These are phyloP conservation scores for Salix brachista DNA, from an alignment of 345 rosid genomes.

Conservation along the genomic window DNA sequence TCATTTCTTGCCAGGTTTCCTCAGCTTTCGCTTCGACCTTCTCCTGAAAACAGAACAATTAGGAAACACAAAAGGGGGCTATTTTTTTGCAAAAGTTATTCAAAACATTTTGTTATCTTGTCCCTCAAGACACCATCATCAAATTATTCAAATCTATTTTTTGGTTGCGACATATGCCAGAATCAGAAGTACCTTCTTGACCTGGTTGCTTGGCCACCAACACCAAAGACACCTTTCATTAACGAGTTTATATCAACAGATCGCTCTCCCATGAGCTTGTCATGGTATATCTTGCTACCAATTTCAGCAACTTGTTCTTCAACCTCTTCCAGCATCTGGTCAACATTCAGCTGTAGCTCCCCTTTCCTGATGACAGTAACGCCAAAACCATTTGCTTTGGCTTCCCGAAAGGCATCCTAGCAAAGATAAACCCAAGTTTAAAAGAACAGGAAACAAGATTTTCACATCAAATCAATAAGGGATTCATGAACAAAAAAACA, in stretches of 20 bases:
- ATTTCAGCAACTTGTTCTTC: slow-evolving; percentile 71
- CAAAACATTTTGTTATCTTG: not conserved
- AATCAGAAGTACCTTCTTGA: slow-evolving; percentile 30
- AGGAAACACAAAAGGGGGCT: not conserved
- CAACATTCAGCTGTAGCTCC: slow-evolving; percentile 70
- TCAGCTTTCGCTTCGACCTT: slow-evolving; percentile 29
- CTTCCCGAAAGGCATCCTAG: slow-evolving; percentile 83
- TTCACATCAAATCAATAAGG: not conserved
- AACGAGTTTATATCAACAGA: slow-evolving; percentile 68
- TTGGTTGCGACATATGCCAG: not conserved
- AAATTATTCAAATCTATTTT: not conserved
- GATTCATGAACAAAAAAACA: not conserved
- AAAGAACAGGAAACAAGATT: not conserved
- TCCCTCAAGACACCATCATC: not conserved
- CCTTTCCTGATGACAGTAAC: slow-evolving; percentile 80
- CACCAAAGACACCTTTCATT: slow-evolving; percentile 73
- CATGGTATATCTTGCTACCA: slow-evolving; percentile 87
- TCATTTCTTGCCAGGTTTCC: slow-evolving; percentile 31
- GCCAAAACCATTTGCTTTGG: slow-evolving; percentile 74
- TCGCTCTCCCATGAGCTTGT: slow-evolving; percentile 67
- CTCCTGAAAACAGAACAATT: slow-evolving; percentile 22
- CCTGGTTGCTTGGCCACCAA: slow-evolving; percentile 22
- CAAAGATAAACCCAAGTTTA: slow-evolving; percentile 3
- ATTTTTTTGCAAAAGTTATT: not conserved
- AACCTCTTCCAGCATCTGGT: slow-evolving; percentile 72